Base-by-base conservation (phyloP, 176 grass and related monocot genomes). In the Zea luxurians region DNA sequence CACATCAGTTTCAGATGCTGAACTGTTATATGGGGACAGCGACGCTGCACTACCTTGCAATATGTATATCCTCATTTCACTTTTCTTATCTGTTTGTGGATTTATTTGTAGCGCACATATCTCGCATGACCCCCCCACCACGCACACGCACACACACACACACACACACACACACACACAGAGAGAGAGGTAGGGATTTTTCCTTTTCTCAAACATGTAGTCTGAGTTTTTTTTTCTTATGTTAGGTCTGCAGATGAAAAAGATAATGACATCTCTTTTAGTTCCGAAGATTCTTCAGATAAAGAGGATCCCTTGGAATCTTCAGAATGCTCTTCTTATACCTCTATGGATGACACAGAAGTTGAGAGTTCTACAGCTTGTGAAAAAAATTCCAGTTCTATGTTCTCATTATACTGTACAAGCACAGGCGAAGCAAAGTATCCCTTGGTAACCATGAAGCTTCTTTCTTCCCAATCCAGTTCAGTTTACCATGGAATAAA, bases 321-420 rank as follows among this genome's bases (percentile, higher is more conserved):
- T 74, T 94, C 88, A 40, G 92, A 86, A 42, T 86, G 76, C 72
- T 97, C 93, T 71, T 97, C 82, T 63, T 86, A 73, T 90, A 80
- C 86, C 83, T 98, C 91, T 77, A 60, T 80, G 79, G 92, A 92
- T 10, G 92, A 92, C 84, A 75, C 54, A 72, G 83, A 88, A 66
- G 16, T 72, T 80, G 78, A 85, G 52, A 66, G 67, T 78, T 48
- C 70, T 70, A 68, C 58, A 54, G 38, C 63, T 72, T 67, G 61
- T 78, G 67, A 52, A 67, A 68, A 74, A 83, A 66, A 74, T 70
- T 21, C 83, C 48, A 55, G 69, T 81, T 86, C 83, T 35, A 72
- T 78, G 73, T 66, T 65, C 65, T 88, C 80, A 18, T 66, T 77
- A 60, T 78, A 37, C 60, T 44, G 58, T 86, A 41, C 36, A 41